Percentiles rank a stretch among this genome's conserved stretches.
phyloP scores from a whole-genome alignment of 2,329 filamentous ascomycete genomes.

The Pyricularia pennisetigena region DNA sequence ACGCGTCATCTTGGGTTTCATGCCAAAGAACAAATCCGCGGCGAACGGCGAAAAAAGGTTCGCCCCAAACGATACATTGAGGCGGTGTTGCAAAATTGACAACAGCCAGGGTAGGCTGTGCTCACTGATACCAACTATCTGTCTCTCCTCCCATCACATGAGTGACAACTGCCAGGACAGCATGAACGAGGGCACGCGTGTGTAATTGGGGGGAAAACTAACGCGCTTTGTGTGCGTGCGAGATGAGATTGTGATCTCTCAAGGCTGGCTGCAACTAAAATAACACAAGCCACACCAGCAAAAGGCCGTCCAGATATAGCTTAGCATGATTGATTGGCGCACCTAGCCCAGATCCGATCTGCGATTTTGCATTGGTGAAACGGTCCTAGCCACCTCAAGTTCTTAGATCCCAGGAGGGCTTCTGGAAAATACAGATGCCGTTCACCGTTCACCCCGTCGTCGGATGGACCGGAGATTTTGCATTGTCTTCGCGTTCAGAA shows the following conservation, averaged over 20 bases:
- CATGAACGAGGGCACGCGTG: background rate
- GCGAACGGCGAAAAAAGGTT: background rate
- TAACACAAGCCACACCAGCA: background rate
- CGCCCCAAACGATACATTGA: background rate
- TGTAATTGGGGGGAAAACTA: too few species aligned
- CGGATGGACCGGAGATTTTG: background rate
- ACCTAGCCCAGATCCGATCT: background rate
- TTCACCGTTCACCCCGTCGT: background rate
- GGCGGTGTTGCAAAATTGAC: background rate
- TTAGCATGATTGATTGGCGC: background rate
- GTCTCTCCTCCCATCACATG: background rate
- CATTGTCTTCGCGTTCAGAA: background rate
- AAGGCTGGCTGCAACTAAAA: background rate
- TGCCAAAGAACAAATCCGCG: background rate
- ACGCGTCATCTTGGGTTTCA: background rate
- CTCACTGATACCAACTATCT: background rate
- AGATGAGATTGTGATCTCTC: background rate
- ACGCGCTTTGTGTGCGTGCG: background rate
- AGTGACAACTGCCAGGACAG: background rate
- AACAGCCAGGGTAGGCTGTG: background rate
- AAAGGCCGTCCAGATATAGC: background rate
- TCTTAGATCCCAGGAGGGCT: background rate
- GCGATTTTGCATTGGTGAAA: background rate
- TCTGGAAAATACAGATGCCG: background rate
- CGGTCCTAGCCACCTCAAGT: background rate